Evolutionary conservation across 1,284 basidiomycete species (phyloP), one percentile per base, ranked within the genome.

Genomic region (Ganoderma leucocontextum): DNA sequence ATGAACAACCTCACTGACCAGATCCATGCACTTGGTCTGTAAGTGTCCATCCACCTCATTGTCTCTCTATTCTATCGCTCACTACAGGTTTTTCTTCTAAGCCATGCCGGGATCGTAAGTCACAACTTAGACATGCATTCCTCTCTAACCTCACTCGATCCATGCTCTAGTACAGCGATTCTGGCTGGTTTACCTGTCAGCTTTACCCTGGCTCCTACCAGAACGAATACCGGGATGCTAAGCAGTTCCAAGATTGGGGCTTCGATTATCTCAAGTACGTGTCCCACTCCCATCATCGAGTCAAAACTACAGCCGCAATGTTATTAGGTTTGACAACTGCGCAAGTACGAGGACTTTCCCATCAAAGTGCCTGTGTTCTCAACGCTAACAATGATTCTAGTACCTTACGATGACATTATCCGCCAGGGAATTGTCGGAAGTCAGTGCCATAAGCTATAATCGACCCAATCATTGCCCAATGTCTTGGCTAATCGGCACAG

Each of bases 131-230:
- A 25, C 15, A 25, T 5, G 60, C 17, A 12, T 33, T 19, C n/a
- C 5, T 7, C 13, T 1, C 12, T 4, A 19, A 19, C 17, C 25
- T 19, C 10, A 13, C n/a, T 5, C 17, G 5, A 25, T 53, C 44
- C 8, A 17, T 25, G 22, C 33, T 52, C 12, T 62, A 85, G 84
- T 87, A 87, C 67, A 81, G 84, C 62, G 85, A 86, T 69, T 84
- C 85, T 13, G 86, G 86, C 22, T 87, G 85, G 86, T 82, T 81
- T 70, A 87, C 86, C 2, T 87, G 86, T 69, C 81, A 81, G 17
- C 79, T 84, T 15, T 88, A 83, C 72, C 86, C 86, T 10, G 86
- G 86, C 25, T 86, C 85, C 0, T 87, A 81, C 77, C 77, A 83
- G 68, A 83, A 87, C 70, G 86, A 87, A 76, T 75, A 75, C 22